Evolutionary conservation across 2,329 filamentous ascomycete species (phyloP), one percentile per base, ranked within the genome.

Genomic region (Fonsecaea nubica): DNA sequence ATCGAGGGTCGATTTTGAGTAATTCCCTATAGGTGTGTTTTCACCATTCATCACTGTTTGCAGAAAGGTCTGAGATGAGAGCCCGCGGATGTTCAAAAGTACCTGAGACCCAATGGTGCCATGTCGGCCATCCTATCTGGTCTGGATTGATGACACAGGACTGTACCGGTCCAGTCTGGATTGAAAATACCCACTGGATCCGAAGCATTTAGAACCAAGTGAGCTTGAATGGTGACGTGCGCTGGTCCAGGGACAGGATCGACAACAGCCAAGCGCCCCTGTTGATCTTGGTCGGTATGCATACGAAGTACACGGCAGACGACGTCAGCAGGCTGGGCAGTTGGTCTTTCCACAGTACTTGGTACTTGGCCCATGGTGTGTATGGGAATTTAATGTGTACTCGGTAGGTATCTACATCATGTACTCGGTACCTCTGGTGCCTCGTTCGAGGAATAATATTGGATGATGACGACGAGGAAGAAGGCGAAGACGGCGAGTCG

Each of bases 31-130:
- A 42, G 73, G 72, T 33, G 62, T 73, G 1, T 63, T 72, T 15
- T 73, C 74, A 1, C 69, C 71, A 8, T 75, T 73, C 40, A 68
- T 74, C 10, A 69, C 64, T 7, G 66, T 74, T 13, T 74, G 72
- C 59, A 66, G 72, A 32, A 66, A 38, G 36, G 25, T 53, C 13
- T 68, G 59, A 65, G 40, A 10, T 68, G 59, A 65, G 40, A 15
- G 25, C 18, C 3, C 25, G 8, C 4, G 42, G 30, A 12, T 4
- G 18, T 50, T 52, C 42, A 55, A 54, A 54, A 18, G 21, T 5
- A 32, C 13, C 21, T 54, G 58, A 8, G 21, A 40, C 33, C 15
- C 12, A 33, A 15, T n/a, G 2, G 25, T 4, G 52, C 52, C 25
- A 33, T 15, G 52, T 13, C 33, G 9, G n/a, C 18, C 18, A 35